Base-by-base conservation (phyloP, 2,329 filamentous ascomycete species). In the Colletotrichum coccodes region DNA sequence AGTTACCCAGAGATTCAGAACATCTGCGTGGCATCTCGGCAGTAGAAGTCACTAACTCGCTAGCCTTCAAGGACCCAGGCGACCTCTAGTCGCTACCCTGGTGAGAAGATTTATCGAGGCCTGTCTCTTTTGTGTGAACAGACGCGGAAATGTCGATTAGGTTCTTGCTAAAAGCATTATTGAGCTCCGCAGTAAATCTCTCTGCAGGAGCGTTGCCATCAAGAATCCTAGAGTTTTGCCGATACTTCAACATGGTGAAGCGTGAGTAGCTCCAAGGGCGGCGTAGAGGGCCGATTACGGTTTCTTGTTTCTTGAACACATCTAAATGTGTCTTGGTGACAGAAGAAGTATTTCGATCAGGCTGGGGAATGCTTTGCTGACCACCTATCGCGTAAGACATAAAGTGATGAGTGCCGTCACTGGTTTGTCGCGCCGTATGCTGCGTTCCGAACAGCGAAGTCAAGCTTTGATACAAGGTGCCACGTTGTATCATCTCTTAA, bases 101-200 rank as follows among this genome's bases (percentile, higher is more conserved):
- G 11, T 21, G 9, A 38, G 26, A 3, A 21, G 3, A 2, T 3
- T 32, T 4, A 6, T 16, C 16, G 16, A n/a, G 3, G 16, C 11
- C 23, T 4, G 14, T 18, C 1, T 18, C 1, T 0, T 16, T 23
- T 7, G 23, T 21, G 23, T n/a, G 11, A 50, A 3, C 0, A 32
- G 16, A 16, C 1, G 16, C 28, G 18, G 0, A 9, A 1, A 12
- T 12, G 6, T 3, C 28, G 8, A 12, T 12, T 3, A 12, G 9
- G 7, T 14, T 47, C 4, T 32, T 50, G 12, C 23, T 12, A 2
- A 8, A 7, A 26, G 44, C 5, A 16, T 50, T 32, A 1, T 4
- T 1, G 8, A 26, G 6, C 26, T 18, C 16, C 26, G 14, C 3
- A 3, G 4, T 1, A 7, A 8, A 3, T 1, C n/a, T 7, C 8